Evolutionary conservation across 345 rosid genomes (phyloP), one percentile per base, ranked within the genome.

Genomic region (Clausena lansium): DNA sequence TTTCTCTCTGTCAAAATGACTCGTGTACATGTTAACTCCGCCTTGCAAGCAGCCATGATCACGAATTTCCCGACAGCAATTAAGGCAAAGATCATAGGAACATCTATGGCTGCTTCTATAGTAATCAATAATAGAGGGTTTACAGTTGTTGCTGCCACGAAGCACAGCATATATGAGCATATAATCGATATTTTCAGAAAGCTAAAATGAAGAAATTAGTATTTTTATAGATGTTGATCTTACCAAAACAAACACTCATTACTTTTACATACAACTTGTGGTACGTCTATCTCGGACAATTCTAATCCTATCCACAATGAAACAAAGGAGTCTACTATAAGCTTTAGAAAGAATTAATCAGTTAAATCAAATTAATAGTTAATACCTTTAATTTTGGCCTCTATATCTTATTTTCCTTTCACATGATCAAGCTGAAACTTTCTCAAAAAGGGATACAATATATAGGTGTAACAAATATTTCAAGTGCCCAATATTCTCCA

Each of bases 221-320:
- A 71, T 39, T 69, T 70, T n/a, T 67, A n/a, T 57, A 50, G 14
- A n/a, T 54, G 27, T 13, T 30, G 50, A 64, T 57, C 39, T 14
- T 87, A 89, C 93, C 91, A 89, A 67, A 81, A 89, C 22, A 81
- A 57, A 78, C 92, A 87, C 71, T 88, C 93, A 57, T 83, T 76
- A 14, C 27, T 14, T 20, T 0, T 9, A 59, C 82, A 73, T 41
- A 35, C 27, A 39, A 82, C 84, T 78, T 67, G 32, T 69, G 64
- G 35, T 60, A 84, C 60, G 22, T 71, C 27, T 25, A 84, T 45
- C 58, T 83, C 76, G 41, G 64, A 58, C 6, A 36, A 54, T 28
- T 67, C 36, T 36, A 80, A 47, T 4, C 81, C 81, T 80, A 70
- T 52, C 22, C 58, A 39, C 50, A 22, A 81, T 13, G 60, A 69